phyloP scores from a whole-genome alignment of 176 grass and related monocot species.

The Hsuehochloa calcarea region DNA sequence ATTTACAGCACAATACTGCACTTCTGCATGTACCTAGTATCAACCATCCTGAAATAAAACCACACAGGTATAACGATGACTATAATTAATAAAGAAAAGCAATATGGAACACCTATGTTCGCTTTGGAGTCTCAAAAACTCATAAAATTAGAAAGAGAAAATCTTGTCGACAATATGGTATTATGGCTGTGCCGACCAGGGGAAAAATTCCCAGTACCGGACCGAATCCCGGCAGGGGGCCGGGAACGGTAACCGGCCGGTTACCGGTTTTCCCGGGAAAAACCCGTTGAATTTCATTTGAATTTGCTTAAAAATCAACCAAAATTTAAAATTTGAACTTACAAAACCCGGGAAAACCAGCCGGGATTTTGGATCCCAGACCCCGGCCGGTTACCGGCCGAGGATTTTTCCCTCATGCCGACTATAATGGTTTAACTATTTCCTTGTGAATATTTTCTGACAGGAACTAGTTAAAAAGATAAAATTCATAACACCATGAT shows the following conservation, averaged over 20 bases:
- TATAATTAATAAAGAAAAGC: conserved; percentile 18
- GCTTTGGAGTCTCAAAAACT: neutral
- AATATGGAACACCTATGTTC: conserved; percentile 7
- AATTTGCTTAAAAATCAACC: too few species aligned
- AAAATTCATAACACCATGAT: neutral
- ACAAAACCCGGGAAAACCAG: too few species aligned
- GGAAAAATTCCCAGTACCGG: too few species aligned
- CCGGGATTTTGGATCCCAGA: too few species aligned
- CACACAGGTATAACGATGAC: neutral
- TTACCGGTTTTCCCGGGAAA: too few species aligned
- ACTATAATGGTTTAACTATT: neutral
- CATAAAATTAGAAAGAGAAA: neutral
- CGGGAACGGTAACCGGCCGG: too few species aligned
- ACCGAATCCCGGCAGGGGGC: too few species aligned
- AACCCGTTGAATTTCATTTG: too few species aligned
- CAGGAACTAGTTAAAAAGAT: conserved; percentile 7
- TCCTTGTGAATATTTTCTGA: neutral
- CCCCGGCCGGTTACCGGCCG: too few species aligned
- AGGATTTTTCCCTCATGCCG: too few species aligned
- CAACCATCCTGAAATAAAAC: neutral
- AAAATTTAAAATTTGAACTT: too few species aligned
- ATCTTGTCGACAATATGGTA: neutral
- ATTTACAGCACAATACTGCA: neutral
- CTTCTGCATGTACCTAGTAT: neutral
- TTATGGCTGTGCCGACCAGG: neutral